phyloP scores from a whole-genome alignment of 2,329 filamentous ascomycete genomes.

The Cladophialophora exuberans region DNA sequence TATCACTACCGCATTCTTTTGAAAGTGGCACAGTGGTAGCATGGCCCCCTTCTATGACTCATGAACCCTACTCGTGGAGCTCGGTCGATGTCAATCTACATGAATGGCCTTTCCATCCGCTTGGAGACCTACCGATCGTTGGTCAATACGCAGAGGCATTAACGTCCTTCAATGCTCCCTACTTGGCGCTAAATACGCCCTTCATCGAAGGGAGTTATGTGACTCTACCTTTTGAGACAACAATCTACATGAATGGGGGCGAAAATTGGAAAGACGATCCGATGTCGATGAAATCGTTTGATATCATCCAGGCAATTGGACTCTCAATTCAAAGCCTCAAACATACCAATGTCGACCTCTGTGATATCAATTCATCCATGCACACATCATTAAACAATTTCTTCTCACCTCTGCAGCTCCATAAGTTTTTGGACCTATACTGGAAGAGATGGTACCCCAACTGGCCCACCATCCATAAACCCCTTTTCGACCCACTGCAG shows the following conservation, averaged over 20 bases:
- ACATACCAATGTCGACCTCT: not conserved
- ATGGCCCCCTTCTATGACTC: not conserved
- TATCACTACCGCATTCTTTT: conserved; percentile 6
- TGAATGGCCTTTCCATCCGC: not conserved
- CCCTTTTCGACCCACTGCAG: conserved; percentile 30
- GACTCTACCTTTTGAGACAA: not conserved
- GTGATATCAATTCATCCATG: not conserved
- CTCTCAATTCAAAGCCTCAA: not conserved
- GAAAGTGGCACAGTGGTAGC: not conserved
- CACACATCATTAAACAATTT: conserved; percentile 17
- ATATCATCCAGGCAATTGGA: not conserved
- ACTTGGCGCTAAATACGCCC: not conserved
- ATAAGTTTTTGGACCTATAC: conserved; percentile 35
- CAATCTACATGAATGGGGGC: not conserved
- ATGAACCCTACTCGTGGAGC: not conserved
- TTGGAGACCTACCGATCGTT: not conserved
- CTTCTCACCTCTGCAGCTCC: conserved; percentile 33
- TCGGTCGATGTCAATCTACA: not conserved
- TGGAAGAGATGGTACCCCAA: conserved; percentile 39
- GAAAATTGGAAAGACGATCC: not conserved
- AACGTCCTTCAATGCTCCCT: not conserved
- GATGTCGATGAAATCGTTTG: not conserved
- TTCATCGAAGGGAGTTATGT: not conserved
- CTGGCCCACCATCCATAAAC: conserved; percentile 37
- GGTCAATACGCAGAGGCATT: not conserved